These are phyloP conservation scores for Tripterygium wilfordii DNA, from an alignment of 177 flowering plant species.

Conservation along the genomic window DNA sequence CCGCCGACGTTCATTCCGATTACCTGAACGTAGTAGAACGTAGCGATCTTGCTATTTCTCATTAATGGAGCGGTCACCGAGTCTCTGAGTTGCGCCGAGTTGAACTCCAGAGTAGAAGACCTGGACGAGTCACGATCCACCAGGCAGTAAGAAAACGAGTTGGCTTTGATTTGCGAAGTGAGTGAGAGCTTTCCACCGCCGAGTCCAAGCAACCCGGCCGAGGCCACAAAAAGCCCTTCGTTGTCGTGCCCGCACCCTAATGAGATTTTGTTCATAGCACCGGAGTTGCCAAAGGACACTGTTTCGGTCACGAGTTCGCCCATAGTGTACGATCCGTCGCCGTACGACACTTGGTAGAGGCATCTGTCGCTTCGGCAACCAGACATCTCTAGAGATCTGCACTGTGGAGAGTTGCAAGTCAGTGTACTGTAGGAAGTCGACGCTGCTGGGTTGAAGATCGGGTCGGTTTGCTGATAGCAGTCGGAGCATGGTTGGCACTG, in stretches of 20 bases:
- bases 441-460: slow-evolving; percentile 45
- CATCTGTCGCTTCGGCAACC: slow-evolving; percentile 22
- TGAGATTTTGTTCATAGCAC: slow-evolving; percentile 15
- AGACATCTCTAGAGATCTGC: slow-evolving; percentile 33
- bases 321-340: slow-evolving; percentile 43
- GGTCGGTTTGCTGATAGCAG: slow-evolving; percentile 65
- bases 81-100: slow-evolving; percentile 21
- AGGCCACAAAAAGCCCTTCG: slow-evolving; percentile 36
- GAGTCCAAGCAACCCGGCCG: slow-evolving; percentile 45
- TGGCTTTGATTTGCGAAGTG: slow-evolving; percentile 35
- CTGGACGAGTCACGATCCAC: slow-evolving; percentile 40
- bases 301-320: slow-evolving; percentile 39
- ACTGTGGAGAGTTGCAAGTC: slow-evolving; percentile 32
- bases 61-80: slow-evolving; percentile 25
- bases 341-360: slow-evolving; percentile 22
- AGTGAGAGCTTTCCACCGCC: slow-evolving; percentile 41
- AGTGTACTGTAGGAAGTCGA: slow-evolving; percentile 32
- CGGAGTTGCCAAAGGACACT: slow-evolving; percentile 31
- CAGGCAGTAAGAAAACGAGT: slow-evolving; percentile 44
- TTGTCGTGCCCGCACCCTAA: slow-evolving; percentile 53
- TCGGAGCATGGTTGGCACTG: slow-evolving; percentile 68
- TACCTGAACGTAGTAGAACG: slow-evolving; percentile 36
- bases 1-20: slow-evolving; percentile 39
- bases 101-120: slow-evolving; percentile 36
- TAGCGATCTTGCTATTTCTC: slow-evolving; percentile 16